Evolutionary conservation across 805 yeast species (phyloP).

Genomic region (Citeromyces matritensis): DNA sequence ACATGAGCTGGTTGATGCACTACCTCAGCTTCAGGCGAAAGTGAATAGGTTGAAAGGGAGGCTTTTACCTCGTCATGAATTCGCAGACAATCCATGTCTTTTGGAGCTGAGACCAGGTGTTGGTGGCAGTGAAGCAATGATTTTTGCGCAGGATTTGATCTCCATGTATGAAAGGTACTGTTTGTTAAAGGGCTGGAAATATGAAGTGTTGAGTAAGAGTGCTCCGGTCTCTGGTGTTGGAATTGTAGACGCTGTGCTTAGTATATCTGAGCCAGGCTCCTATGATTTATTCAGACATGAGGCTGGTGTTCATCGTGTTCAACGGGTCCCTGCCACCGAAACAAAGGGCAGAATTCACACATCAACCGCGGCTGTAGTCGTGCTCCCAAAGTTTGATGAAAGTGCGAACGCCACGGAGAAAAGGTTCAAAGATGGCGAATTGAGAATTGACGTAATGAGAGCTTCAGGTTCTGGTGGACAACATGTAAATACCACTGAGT

Average conservation of each 20-base stretch:
- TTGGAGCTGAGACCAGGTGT: constrained; percentile 89
- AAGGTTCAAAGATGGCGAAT: constrained; percentile 72
- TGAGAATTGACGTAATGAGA: constrained; percentile 92
- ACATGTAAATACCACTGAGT: constrained; percentile 94
- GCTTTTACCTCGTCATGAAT: constrained; percentile 64
- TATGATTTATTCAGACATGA: constrained; percentile 65
- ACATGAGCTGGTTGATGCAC: constrained; percentile 30
- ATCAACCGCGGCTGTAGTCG: constrained; percentile 91
- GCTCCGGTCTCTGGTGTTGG: constrained; percentile 51
- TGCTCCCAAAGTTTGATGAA: constrained; percentile 66
- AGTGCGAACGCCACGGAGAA: constrained; percentile 42
- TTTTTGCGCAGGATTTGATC: constrained; percentile 69
- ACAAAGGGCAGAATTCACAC: constrained; percentile 91
- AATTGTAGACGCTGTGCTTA: constrained; percentile 58
- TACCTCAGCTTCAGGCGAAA: constrained; percentile 27
- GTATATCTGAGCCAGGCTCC: constrained; percentile 63
- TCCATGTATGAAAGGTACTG: constrained; percentile 74
- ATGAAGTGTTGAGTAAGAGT: constrained; percentile 38
- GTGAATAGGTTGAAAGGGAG: constrained; percentile 33
- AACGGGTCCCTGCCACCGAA: constrained; percentile 87
- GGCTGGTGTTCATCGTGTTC: constrained; percentile 94
- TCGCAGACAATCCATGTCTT: constrained; percentile 63
- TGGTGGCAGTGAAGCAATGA: constrained; percentile 88
- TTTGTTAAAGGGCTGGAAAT: constrained; percentile 50
- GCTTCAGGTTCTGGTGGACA: constrained; percentile 97